phyloP scores from a whole-genome alignment of 2,329 filamentous ascomycete genomes.

The Fusarium euwallaceae region DNA sequence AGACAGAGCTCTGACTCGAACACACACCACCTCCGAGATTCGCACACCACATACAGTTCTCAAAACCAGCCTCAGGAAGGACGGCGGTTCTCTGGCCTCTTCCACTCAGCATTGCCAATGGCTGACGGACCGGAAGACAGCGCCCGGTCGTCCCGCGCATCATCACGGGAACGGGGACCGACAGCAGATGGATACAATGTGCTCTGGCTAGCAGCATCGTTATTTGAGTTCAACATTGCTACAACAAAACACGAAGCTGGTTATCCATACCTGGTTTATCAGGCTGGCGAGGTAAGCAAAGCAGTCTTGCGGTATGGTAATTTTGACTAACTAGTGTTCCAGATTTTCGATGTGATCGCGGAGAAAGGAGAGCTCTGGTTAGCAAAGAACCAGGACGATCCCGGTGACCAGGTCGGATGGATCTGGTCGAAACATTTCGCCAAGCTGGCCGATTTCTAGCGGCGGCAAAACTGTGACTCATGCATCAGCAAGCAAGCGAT shows the following conservation, averaged over 20 bases:
- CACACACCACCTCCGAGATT: constrained; percentile 63
- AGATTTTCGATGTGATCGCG: constrained; percentile 92
- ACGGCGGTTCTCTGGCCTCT: constrained; percentile 79
- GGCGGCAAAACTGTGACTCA: constrained; percentile 16
- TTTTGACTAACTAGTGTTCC: constrained; percentile 11
- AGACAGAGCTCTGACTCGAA: constrained; percentile 67
- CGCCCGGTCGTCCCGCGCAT: constrained; percentile 68
- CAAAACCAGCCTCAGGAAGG: constrained; percentile 59
- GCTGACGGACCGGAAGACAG: constrained; percentile 73
- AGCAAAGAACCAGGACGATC: constrained; percentile 95
- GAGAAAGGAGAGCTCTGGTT: constrained; percentile 99
- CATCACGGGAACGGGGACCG: constrained; percentile 69
- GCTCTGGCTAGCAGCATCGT: constrained; percentile 90
- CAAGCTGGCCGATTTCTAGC: constrained; percentile 67
- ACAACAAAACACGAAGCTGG: constrained; percentile 92
- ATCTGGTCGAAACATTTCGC: constrained; percentile 99
- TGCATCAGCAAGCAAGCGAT: constrained; percentile 27
- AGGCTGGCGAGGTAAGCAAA: constrained; percentile 82
- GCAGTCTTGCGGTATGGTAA: too few species aligned
- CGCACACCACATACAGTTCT: constrained; percentile 67
- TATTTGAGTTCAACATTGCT: constrained; percentile 98
- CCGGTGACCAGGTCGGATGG: constrained; percentile 85
- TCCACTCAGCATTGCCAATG: constrained; percentile 88
- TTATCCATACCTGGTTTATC: constrained; percentile 96
- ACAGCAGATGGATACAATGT: constrained; percentile 74